phyloP scores from a whole-genome alignment of 2,329 filamentous ascomycete genomes.

The Beauveria varroae region DNA sequence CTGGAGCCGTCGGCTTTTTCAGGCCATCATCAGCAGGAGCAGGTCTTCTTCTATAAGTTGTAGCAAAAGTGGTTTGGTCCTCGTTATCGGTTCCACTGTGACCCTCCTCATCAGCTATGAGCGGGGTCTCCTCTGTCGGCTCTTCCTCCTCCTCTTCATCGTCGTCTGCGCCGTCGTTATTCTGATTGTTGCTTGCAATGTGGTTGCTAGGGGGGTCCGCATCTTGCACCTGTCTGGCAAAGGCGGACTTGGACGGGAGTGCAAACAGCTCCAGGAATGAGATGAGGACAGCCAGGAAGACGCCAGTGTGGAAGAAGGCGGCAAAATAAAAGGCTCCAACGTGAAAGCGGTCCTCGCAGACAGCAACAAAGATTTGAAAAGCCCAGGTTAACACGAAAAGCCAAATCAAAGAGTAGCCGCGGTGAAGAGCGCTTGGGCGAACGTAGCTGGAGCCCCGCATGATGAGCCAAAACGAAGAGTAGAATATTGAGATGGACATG shows the following conservation, averaged over 20 bases:
- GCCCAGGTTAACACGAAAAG: conserved; percentile 70
- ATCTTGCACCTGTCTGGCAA: conserved; percentile 51
- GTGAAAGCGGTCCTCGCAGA: conserved; percentile 67
- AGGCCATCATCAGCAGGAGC: conserved; percentile 25
- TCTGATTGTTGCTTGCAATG: background rate
- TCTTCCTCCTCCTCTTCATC: conserved; percentile 15
- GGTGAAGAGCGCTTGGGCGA: conserved; percentile 78
- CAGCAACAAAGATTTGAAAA: conserved; percentile 61
- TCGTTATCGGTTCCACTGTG: conserved; percentile 26
- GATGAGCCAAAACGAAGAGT: conserved; percentile 75
- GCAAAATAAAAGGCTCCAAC: conserved; percentile 73
- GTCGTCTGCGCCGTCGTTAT: conserved; percentile 12
- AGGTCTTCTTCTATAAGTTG: conserved; percentile 44
- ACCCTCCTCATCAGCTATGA: conserved; percentile 31
- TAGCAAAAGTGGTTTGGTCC: conserved; percentile 45
- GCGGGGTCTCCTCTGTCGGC: conserved; percentile 47
- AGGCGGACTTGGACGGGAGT: conserved; percentile 63
- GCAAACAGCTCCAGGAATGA: conserved; percentile 74
- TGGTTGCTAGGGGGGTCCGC: conserved; percentile 19
- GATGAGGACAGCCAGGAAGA: conserved; percentile 68
- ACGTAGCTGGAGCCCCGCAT: conserved; percentile 70
- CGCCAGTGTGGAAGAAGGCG: conserved; percentile 68
- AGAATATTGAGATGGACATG: conserved; percentile 77
- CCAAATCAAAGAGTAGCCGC: conserved; percentile 77
- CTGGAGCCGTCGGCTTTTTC: conserved; percentile 21